Base-by-base conservation (phyloP, 2,329 filamentous ascomycete species). In the Stachybotrys echinatus region DNA sequence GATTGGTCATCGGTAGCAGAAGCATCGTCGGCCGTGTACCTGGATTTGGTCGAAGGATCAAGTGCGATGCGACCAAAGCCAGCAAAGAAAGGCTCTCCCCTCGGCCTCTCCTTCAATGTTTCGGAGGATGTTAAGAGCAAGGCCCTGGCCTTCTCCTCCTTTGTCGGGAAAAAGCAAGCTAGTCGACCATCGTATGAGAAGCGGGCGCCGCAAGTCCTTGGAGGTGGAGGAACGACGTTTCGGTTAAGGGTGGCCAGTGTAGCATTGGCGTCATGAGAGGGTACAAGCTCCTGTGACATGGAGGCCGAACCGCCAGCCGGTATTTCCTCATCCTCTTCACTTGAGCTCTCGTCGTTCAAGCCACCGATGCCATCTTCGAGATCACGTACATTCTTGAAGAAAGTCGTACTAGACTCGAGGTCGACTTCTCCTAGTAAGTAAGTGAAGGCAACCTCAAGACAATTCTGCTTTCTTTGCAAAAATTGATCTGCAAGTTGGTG, bases 301-400 rank as follows among this genome's bases (percentile, higher is more conserved):
- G 78, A 76, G 12, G 75, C 77, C 8, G 77, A 80, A 18, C 74
- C 76, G 4, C 76, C 76, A 2, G 74, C 63, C 1, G 74, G 74
- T 12, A 79, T 77, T 21, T 77, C 73, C 43, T 73, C 73, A 38
- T 91, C 88, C 20, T 92, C 89, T 55, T 92, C 88, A 59, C 88
- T 95, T 3, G 90, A 96, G 56, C 89, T 92, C 55, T 94, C 89
- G 50, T 88, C 87, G 23, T 74, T 77, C 34, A 83, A 66, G 3
- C 71, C 80, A 51, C 77, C 79, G 6, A 80, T 61, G 44, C 76
- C 74, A 59, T 82, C 76, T 48, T 81, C 81, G 7, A 83, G 66
- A 55, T 88, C 84, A 55, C 83, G 77, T 12, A 85, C 80, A 54
- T 81, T 81, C 54, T 82, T 81, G 60, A 85, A 84, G 53, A 81